Percentiles rank a stretch among this genome's conserved stretches.
Evolutionary conservation across 768 basidiomycete genomes (phyloP).

Genomic region (Calocybe gangraenosa): DNA sequence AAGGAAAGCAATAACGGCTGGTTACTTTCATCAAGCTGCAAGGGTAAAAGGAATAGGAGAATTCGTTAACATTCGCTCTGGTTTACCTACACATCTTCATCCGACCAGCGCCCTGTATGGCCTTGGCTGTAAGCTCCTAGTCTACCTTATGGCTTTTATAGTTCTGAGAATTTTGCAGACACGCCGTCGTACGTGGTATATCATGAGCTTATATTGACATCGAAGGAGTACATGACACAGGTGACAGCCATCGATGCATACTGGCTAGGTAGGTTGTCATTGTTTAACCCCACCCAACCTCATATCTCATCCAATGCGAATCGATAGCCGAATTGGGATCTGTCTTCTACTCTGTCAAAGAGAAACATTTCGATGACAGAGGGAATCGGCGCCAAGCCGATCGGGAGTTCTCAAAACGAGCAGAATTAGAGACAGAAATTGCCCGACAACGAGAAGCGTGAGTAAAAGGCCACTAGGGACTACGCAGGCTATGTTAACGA

Average conservation of each 20-base stretch:
- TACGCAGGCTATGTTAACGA: conserved; percentile 4
- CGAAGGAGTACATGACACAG: conserved; percentile 98
- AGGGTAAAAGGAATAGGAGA: conserved; percentile 98
- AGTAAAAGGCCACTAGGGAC: conserved; percentile 19
- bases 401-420: conserved; percentile 86
- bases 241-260: conserved; percentile 98
- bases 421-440: conserved; percentile 91
- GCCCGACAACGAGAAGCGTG: conserved; percentile 78
- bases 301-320: neutral
- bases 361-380: conserved; percentile 94
- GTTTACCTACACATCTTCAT: conserved; percentile 91
- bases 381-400: conserved; percentile 75
- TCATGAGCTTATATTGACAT: conserved; percentile 93
- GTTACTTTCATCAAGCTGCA: conserved; percentile 99
- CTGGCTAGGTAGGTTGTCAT: conserved; percentile 74
- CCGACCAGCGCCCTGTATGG: conserved; percentile 97
- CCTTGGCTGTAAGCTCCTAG: conserved; percentile 70
- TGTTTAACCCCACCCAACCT: neutral
- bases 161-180: conserved; percentile 41
- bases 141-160: neutral
- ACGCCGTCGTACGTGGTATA: conserved; percentile 97
- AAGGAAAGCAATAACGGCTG: conserved; percentile 95
- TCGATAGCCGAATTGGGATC: conserved; percentile 83
- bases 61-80: conserved; percentile 95
- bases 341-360: conserved; percentile 96